Percentiles rank a stretch among this genome's conserved stretches.
Conservation (phyloP, 805 yeast species). For the Lipomyces starkeyi region DNA sequence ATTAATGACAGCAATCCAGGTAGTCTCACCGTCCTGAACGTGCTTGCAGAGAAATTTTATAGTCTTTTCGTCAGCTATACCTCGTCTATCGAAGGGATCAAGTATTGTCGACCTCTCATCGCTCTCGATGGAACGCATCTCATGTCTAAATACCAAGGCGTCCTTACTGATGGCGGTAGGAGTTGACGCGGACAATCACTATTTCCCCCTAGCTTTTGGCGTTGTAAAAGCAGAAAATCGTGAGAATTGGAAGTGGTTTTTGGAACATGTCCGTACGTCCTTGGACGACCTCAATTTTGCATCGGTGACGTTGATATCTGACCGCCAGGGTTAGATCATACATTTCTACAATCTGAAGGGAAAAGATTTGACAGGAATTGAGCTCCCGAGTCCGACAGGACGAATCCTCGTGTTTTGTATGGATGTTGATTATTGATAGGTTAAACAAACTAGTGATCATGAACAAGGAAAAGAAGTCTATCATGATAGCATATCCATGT, state of each 20-base stretch:
- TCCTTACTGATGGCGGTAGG: slow-evolving; percentile 4
- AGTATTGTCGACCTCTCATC: neutral
- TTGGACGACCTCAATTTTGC: neutral
- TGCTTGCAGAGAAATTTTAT: slow-evolving; percentile 1
- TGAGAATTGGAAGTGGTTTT: slow-evolving; percentile 1
- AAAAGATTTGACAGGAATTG: slow-evolving; percentile 6
- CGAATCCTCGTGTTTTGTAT: slow-evolving; percentile 9
- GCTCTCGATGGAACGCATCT: slow-evolving; percentile 4
- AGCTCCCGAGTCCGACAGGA: slow-evolving; percentile 9
- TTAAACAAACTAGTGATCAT: slow-evolving; percentile 9
- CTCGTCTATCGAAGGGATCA: slow-evolving; percentile 7
- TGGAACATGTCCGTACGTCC: neutral
- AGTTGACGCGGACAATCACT: neutral
- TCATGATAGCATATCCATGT: slow-evolving; percentile 11
- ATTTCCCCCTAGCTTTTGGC: slow-evolving; percentile 1
- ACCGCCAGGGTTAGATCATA: slow-evolving; percentile 3
- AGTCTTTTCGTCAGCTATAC: slow-evolving; percentile 6
- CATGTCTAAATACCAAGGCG: slow-evolving; percentile 7
- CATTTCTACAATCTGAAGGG: slow-evolving; percentile 6
- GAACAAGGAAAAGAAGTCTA: slow-evolving; percentile 7
- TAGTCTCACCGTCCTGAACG: neutral
- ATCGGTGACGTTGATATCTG: neutral
- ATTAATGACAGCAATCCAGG: slow-evolving; percentile 3
- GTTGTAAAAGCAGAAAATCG: slow-evolving; percentile 8
- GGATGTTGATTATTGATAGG: slow-evolving; percentile 6